phyloP scores from a whole-genome alignment of 2,329 filamentous ascomycete genomes.

The Colletotrichum sp. region DNA sequence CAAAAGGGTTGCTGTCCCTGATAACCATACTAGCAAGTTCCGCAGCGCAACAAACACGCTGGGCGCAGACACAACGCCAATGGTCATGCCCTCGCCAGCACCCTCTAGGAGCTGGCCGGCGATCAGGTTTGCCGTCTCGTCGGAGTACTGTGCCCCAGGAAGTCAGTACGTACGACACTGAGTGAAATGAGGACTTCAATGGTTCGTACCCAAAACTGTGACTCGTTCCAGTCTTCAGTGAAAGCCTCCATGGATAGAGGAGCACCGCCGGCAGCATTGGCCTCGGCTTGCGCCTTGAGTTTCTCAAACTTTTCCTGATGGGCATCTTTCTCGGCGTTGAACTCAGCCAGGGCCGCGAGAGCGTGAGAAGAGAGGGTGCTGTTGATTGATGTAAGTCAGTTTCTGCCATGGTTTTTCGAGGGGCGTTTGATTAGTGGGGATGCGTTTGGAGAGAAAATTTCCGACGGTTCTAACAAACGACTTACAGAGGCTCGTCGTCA shows the following conservation, averaged over 20 bases:
- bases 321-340: conserved; percentile 75
- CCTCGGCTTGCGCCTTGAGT: conserved; percentile 66
- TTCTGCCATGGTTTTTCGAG: not conserved
- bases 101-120: conserved; percentile 71
- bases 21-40: conserved; percentile 62
- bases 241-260: conserved; percentile 68
- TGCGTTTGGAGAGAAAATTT: not conserved
- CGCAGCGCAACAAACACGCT: conserved; percentile 80
- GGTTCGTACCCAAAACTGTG: conserved; percentile 77
- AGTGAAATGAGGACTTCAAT: not conserved
- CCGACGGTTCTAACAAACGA: not conserved
- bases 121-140: conserved; percentile 69
- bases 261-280: conserved; percentile 28
- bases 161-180: not conserved
- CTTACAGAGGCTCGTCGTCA: conserved; percentile 57
- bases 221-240: conserved; percentile 82
- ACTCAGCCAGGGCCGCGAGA: conserved; percentile 73
- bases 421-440: not conserved
- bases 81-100: conserved; percentile 58
- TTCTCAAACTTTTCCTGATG: conserved; percentile 70
- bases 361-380: conserved; percentile 71
- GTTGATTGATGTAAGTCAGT: not conserved
- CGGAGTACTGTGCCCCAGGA: conserved; percentile 62
- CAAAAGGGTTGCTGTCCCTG: not conserved
- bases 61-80: conserved; percentile 76